Evolutionary conservation across 2,329 filamentous ascomycete genomes (phyloP), one percentile per base, ranked within the genome.

Genomic region (Talaromyces sp.): DNA sequence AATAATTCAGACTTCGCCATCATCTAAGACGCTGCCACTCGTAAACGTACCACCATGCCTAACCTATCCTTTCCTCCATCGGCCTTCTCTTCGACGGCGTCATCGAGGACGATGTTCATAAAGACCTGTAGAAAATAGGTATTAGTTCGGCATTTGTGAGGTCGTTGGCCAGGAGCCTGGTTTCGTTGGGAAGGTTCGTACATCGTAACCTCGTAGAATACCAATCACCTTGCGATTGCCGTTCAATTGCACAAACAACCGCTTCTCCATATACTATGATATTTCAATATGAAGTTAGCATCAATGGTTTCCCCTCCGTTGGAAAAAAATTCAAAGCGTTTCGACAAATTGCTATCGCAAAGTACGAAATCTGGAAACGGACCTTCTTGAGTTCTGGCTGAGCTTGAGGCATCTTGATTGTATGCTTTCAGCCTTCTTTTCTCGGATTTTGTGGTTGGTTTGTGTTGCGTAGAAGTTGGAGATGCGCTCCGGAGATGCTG

Each of bases 331-430:
- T 56, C 52, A 19, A 35, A 22, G 27, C 31, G 17, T 37, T 35
- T 41, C 52, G 59, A 35, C 31, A 22, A 19, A 27, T 37, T 62
- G 60, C 3, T 61, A 22, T 56, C 31, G 33, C 52, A 37, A 56
- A 22, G 9, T 11, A 22, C 7, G 31, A 6, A 56, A 56, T 39
- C 13, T 43, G 2, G 19, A 7, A 43, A 76, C 77, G 66, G 81
- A 96, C 95, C 89, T 98, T 99, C 83, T 98, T 99, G 69, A 99
- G 87, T 84, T 99, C 96, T 74, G 95, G 95, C 83, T 98, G 95
- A 78, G 95, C 93, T 89, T 96, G 94, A 83, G 95, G 92, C 95
- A 99, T 99, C 71, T 84, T 90, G 83, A 67, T 70, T 66, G 69
- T 58, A 66, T 64, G 22, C 17, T 37, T 61, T 37, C 39, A 37